These are phyloP conservation scores for Puccinia horiana DNA, from an alignment of 1,284 basidiomycete species.

Conservation along the genomic window DNA sequence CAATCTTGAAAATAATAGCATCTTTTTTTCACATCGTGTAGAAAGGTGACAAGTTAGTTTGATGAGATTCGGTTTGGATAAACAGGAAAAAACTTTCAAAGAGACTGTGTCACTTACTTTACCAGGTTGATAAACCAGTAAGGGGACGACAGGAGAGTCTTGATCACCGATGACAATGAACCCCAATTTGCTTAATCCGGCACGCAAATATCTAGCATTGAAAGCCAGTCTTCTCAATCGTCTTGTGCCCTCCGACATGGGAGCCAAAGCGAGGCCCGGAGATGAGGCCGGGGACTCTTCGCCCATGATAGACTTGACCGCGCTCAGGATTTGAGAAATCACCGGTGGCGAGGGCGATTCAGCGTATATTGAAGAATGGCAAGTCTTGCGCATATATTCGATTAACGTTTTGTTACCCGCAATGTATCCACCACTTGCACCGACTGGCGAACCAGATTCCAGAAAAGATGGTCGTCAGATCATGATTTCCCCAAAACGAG, in stretches of 20 bases:
- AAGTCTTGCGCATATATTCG: slow-evolving; percentile 76
- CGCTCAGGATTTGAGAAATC: slow-evolving; percentile 83
- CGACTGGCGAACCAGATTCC: slow-evolving; percentile 76
- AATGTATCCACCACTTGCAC: slow-evolving; percentile 94
- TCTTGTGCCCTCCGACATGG: slow-evolving; percentile 55
- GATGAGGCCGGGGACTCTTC: slow-evolving; percentile 50
- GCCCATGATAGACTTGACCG: slow-evolving; percentile 97
- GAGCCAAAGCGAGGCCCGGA: slow-evolving; percentile 50
- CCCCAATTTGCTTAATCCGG: slow-evolving; percentile 58
- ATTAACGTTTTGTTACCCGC: slow-evolving; percentile 78
- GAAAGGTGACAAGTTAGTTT: not conserved
- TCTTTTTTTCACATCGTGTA: slow-evolving; percentile 52
- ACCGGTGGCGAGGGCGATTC: slow-evolving; percentile 90
- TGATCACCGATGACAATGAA: slow-evolving; percentile 58
- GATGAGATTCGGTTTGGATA: not conserved
- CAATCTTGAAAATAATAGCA: slow-evolving; percentile 52
- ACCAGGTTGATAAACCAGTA: slow-evolving; percentile 50
- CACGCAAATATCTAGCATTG: slow-evolving; percentile 58
- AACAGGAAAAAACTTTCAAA: not conserved
- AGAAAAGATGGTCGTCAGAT: slow-evolving; percentile 62
- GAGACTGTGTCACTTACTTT: slow-evolving; percentile 5
- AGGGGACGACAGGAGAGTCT: slow-evolving; percentile 56
- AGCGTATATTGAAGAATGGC: slow-evolving; percentile 82
- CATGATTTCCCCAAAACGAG: slow-evolving; percentile 36
- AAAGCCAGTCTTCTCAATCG: slow-evolving; percentile 58